A percentile compares a stretch with the other conserved stretches of the same genome.
phyloP scores from a whole-genome alignment of 495 filamentous ascomycete genomes.

The Podospora pseudoanserina region DNA sequence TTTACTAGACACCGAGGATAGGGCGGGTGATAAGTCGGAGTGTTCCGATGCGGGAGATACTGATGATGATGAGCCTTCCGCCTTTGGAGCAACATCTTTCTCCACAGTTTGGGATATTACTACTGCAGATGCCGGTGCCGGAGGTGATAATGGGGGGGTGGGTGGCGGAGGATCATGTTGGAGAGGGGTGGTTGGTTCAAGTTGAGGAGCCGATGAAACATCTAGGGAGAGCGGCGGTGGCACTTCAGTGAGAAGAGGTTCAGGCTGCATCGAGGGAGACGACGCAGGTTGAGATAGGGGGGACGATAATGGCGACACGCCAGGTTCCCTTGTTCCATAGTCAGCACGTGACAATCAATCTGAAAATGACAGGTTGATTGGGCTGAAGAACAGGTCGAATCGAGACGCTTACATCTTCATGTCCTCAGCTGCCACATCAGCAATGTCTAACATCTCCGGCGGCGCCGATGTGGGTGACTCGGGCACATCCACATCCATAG shows the following conservation, averaged over 20 bases:
- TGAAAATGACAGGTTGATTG: not conserved
- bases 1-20: slow-evolving; percentile 51
- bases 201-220: not conserved
- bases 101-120: not conserved
- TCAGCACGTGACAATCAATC: not conserved
- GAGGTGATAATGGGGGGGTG: slow-evolving; percentile 2
- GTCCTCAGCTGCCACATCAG: not conserved
- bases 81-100: slow-evolving; percentile 2
- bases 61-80: slow-evolving; percentile 12
- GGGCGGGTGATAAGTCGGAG: slow-evolving; percentile 45
- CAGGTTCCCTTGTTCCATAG: not conserved
- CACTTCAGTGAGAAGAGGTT: not conserved
- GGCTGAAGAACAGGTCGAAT: not conserved
- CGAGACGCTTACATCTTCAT: not conserved
- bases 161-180: not conserved
- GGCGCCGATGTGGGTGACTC: slow-evolving; percentile 10
- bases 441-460: not conserved
- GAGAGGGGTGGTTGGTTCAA: not conserved
- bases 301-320: not conserved
- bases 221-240: not conserved
- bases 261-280: not conserved
- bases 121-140: not conserved
- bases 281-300: not conserved
- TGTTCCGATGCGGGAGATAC: slow-evolving; percentile 29
- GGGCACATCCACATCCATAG: slow-evolving; percentile 27